Conservation (phyloP, 352 stramenopile genomes). For the Pythium pectinolyticum region DNA sequence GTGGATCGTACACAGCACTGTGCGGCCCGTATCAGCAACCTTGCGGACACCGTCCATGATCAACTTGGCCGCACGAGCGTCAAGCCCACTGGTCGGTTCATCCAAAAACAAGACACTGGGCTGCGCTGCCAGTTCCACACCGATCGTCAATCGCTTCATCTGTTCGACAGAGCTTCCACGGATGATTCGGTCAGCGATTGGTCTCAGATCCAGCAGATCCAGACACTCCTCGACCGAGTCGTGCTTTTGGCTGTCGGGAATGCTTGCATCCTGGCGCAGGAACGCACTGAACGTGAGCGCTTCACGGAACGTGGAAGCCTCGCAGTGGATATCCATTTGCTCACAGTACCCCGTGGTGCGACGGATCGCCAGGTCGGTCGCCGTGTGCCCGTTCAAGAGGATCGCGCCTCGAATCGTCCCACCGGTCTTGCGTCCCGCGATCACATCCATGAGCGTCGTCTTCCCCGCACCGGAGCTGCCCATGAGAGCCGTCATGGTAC, state of each 20-base stretch:
- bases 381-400: constrained; percentile 87
- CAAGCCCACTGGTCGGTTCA: constrained; percentile 80
- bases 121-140: constrained; percentile 71
- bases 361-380: constrained; percentile 44
- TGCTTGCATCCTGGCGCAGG: constrained; percentile 53
- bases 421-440: constrained; percentile 91
- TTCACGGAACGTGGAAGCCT: constrained; percentile 90
- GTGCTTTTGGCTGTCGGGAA: constrained; percentile 32
- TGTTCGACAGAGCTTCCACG: constrained; percentile 43
- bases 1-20: constrained; percentile 33
- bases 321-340: constrained; percentile 88
- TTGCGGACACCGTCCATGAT: constrained; percentile 84
- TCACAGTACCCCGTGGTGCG: constrained; percentile 51
- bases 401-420: constrained; percentile 87
- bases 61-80: constrained; percentile 73
- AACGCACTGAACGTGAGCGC: constrained; percentile 92
- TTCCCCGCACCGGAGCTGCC: constrained; percentile 85
- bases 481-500: constrained; percentile 73
- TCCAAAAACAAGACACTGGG: constrained; percentile 81
- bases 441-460: constrained; percentile 95
- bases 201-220: constrained; percentile 33
- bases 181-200: constrained; percentile 43
- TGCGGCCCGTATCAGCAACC: constrained; percentile 48
- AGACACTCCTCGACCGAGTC: constrained; percentile 47
- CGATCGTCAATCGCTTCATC: constrained; percentile 58